Evolutionary conservation across 345 rosid species (phyloP), one percentile per base, ranked within the genome.

Genomic region (Garcia nutans): DNA sequence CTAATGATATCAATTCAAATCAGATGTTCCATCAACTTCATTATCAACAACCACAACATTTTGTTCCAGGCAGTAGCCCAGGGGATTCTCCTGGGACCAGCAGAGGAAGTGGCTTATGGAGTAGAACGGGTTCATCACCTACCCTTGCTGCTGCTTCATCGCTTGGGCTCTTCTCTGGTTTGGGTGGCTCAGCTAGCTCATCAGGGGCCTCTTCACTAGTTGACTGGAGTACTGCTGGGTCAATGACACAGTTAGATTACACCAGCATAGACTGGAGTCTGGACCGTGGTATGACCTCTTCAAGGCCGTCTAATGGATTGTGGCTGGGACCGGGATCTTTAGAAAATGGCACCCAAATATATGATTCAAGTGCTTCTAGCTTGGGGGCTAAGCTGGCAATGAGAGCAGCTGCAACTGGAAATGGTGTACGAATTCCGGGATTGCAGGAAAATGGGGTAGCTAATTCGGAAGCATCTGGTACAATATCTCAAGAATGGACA

Each of bases 221-320:
- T 56, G 93, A 93, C 78, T 92, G 98, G 97, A 84, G 81, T 73
- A 88, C 88, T 11, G 87, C 90, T 52, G 88, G 92, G 59, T 80
- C 87, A 0, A 79, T 85, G 80, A 77, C 88, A 47, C 88, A 86
- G 69, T 74, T 88, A 42, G 94, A 93, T 61, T 93, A 93, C 77
- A 80, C 81, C 54, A 88, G 73, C 76, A 82, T 93, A 65, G 98
- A 93, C 86, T 93, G 98, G 98, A 86, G 93, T 78, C 81, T 93
- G 84, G 85, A 89, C 76, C 86, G 87, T 69, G 85, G 90, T 45
- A 60, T 82, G 76, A 56, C 85, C 44, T 85, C 80, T 37, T 83
- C 86, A 37, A 84, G 81, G 50, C 10, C 41, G 70, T 76, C 84
- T 6, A 70, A 75, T 37, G 89, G 86, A 68, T 79, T 83, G 61